These are phyloP conservation scores for Thermothielavioides terrestris DNA, from an alignment of 495 filamentous ascomycete species.

Conservation along the genomic window DNA sequence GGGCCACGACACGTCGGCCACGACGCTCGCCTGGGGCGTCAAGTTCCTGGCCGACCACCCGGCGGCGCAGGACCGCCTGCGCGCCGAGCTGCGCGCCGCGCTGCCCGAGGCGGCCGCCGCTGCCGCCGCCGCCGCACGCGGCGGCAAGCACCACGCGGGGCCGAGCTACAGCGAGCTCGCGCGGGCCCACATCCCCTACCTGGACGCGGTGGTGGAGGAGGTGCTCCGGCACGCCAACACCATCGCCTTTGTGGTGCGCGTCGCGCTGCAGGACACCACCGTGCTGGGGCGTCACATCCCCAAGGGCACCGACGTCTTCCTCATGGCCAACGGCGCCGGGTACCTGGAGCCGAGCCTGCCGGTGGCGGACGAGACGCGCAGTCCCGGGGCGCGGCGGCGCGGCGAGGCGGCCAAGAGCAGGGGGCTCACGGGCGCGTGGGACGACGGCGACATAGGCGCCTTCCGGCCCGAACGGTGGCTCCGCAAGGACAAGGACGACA, in stretches of 20 bases:
- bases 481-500: neutral
- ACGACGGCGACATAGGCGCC: conserved; percentile 35
- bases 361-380: conserved; percentile 17
- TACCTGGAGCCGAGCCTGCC: conserved; percentile 16
- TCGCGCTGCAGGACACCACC: conserved; percentile 26
- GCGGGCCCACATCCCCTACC: conserved; percentile 17
- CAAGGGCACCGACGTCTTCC: conserved; percentile 32
- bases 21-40: conserved; percentile 21
- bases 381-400: conserved; percentile 17
- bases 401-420: neutral
- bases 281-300: conserved; percentile 30
- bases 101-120: conserved; percentile 11
- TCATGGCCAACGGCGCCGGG: conserved; percentile 23
- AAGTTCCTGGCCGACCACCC: conserved; percentile 28
- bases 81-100: conserved; percentile 12
- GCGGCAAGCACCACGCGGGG: conserved; percentile 6
- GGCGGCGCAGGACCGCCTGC: conserved; percentile 18
- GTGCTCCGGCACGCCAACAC: conserved; percentile 14
- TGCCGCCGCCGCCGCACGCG: too few relatives aligned
- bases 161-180: conserved; percentile 19
- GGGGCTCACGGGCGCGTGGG: conserved; percentile 20
- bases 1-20: conserved; percentile 25
- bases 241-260: conserved; percentile 17
- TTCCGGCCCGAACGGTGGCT: conserved; percentile 22
- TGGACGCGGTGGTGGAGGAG: conserved; percentile 29